Evolutionary conservation across 495 filamentous ascomycete species (phyloP).

Genomic region (Podospora comata): DNA sequence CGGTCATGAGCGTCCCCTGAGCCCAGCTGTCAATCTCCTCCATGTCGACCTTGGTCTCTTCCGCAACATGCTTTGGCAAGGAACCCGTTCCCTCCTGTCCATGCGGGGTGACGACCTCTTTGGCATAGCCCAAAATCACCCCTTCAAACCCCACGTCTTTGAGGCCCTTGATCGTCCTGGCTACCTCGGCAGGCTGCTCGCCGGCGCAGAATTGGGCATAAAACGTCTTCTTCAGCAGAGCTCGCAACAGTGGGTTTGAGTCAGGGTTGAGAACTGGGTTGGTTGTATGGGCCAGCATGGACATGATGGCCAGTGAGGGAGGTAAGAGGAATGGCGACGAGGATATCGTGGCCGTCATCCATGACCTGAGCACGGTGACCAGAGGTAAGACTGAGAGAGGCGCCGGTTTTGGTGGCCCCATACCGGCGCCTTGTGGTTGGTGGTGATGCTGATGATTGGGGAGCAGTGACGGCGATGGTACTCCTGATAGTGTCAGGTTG

Average conservation of each 20-base stretch:
- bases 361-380: slow-evolving; percentile 69
- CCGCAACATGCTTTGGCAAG: slow-evolving; percentile 40
- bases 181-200: slow-evolving; percentile 60
- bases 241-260: slow-evolving; percentile 53
- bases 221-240: slow-evolving; percentile 69
- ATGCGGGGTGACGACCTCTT: slow-evolving; percentile 59
- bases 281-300: slow-evolving; percentile 65
- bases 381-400: slow-evolving; percentile 73
- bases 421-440: slow-evolving; percentile 16
- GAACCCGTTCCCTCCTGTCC: slow-evolving; percentile 36
- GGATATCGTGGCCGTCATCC: slow-evolving; percentile 75
- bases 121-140: slow-evolving; percentile 74
- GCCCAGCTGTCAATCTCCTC: slow-evolving; percentile 60
- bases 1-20: slow-evolving; percentile 70
- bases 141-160: slow-evolving; percentile 68
- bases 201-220: slow-evolving; percentile 86
- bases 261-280: slow-evolving; percentile 57
- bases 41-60: slow-evolving; percentile 34
- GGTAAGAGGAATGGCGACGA: slow-evolving; percentile 69
- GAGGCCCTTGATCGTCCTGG: slow-evolving; percentile 54
- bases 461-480: slow-evolving; percentile 18
- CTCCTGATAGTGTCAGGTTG: slow-evolving; percentile 27
- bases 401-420: slow-evolving; percentile 34
- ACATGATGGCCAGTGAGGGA: slow-evolving; percentile 67
- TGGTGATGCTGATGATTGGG: slow-evolving; percentile 16